phyloP scores from a whole-genome alignment of 148 eudicot species.

The Rhododendron griersonianum region DNA sequence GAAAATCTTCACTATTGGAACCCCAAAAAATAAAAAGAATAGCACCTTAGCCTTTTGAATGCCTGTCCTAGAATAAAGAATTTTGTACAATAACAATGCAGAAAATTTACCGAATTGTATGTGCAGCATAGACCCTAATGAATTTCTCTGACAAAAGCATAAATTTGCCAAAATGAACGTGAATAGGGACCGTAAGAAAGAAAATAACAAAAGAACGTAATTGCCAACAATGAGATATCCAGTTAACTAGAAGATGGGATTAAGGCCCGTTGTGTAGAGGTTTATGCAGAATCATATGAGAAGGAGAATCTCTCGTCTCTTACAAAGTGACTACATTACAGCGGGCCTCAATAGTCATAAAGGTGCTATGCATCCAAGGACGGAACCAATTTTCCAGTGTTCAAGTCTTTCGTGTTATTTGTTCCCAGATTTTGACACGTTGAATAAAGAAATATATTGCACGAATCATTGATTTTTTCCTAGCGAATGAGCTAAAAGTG shows the following conservation, averaged over 20 bases:
- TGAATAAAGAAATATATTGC: background rate
- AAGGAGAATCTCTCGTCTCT: background rate
- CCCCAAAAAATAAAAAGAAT: background rate
- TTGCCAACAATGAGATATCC: background rate
- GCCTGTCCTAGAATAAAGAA: background rate
- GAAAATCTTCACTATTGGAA: background rate
- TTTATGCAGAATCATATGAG: background rate
- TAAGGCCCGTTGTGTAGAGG: background rate
- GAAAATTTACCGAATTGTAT: background rate
- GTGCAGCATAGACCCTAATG: background rate
- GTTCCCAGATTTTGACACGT: background rate
- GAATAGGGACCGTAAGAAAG: background rate
- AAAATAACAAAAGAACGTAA: background rate
- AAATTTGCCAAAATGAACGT: background rate
- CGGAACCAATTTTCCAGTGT: background rate
- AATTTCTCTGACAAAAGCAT: background rate
- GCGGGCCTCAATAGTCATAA: background rate
- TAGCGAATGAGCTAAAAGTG: background rate
- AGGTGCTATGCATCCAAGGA: background rate
- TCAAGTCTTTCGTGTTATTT: background rate
- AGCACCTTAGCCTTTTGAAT: background rate
- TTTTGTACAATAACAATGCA: background rate
- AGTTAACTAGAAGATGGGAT: background rate
- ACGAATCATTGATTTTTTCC: background rate
- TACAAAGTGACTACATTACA: background rate